Base-by-base conservation (phyloP, 352 stramenopile genomes). In the Pythium apleroticum region DNA sequence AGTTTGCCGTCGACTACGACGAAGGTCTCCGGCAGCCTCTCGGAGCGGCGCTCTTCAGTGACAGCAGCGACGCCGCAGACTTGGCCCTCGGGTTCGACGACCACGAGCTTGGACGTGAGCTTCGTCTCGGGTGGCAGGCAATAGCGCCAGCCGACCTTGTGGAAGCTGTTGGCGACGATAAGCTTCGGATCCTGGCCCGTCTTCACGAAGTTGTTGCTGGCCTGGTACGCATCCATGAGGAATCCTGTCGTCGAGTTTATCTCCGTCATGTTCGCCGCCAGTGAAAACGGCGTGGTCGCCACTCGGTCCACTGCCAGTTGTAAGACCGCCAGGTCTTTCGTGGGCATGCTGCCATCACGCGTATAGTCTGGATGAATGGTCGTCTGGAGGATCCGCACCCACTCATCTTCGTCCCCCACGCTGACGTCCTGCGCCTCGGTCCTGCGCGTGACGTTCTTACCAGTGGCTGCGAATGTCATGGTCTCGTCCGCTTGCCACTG, bases 1-100 rank as follows among this genome's bases (percentile, higher is more conserved):
- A 78, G 68, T 50, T 78, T 66, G 35, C 59, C 57, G 17, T 65
- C 68, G 1, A 78, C 50, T 17, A 74, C 22, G 11, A 74, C 65
- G 55, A 78, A 76, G 24, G 60, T 65, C 33, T 77, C 62, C 33
- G 35, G 45, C 4, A 66, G 48, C 27, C 52, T 57, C 15, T 66
- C 30, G n/a, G 24, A n/a, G 3, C 45, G 48, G 3, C 68, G 71
- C 14, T 69, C 58, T 55, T 61, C 33, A 3, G 73, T 35, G 4
- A 50, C 33, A 28, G 48, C 39, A 12, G 64, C 52, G 12, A 73
- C 54, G 2, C 64, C 57, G 52, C 71, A 75, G 28, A 73, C 57
- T 49, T 74, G 59, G 25, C 68, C 60, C 7, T 45, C 50, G 4
- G 46, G 54, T 33, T 57, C 41, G 9, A n/a, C 17, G 9, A 14